Evolutionary conservation across 1,284 basidiomycete genomes (phyloP), one percentile per base, ranked within the genome.

Genomic region (Porodaedalea pini): DNA sequence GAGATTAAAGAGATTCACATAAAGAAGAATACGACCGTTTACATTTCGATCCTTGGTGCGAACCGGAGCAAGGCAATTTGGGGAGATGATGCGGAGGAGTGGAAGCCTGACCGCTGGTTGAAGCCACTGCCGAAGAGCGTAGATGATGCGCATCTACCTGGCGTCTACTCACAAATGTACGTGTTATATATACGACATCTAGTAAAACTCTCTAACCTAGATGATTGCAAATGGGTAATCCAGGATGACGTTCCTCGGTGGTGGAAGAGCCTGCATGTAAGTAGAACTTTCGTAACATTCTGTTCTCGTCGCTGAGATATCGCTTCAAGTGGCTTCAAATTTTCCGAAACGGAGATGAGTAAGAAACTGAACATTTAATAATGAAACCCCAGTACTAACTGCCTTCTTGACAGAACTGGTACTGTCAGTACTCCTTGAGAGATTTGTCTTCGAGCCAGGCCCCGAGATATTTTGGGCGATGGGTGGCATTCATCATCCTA

Each of bases 21-120:
- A n/a, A 59, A 37, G 17, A 61, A 62, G 34, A 61, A 62, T 6
- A 66, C 65, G 19, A 58, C 49, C 31, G 21, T 65, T 13, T 45
- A 61, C 36, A 58, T 66, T 17, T 58, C 57, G 17, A 58, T 68
- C 23, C 31, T 55, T 10, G 57, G 54, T 23, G 58, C 60, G 2
- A 66, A 66, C 37, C 45, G 65, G 6, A 54, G 50, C 29, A 59
- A 61, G 25, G 51, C 25, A 13, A 62, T 59, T 32, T 64, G 64
- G 64, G 64, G 63, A 15, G 31, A 47, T n/a, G 62, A 63, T 32
- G 57, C 65, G 11, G 47, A 55, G 1, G 60, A 65, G 40, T 67
- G 63, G 63, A 54, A 54, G 27, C 65, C 65, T 5, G 63, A 65
- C 54, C 51, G 65, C 4, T 67, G 65, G 65, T 43, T 65, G 4